Percentiles rank a stretch among this genome's conserved stretches.
phyloP scores from a whole-genome alignment of 441 rosid species.

The Erodium texanum region DNA sequence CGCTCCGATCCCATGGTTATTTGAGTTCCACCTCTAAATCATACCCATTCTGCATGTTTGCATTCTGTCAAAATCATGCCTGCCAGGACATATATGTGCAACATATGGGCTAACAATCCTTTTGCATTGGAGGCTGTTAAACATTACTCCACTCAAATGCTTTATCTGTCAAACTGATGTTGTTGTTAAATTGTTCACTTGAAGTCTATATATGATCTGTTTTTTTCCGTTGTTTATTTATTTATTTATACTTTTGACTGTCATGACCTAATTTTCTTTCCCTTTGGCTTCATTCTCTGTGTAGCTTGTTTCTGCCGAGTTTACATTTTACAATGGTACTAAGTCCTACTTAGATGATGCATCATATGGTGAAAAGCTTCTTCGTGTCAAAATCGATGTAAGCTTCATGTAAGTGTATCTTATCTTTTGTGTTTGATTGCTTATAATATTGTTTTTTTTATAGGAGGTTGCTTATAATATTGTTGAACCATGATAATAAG shows the following conservation, averaged over 20 bases:
- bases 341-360: conserved; percentile 84
- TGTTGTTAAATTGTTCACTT: background rate
- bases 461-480: no score
- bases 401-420: conserved; percentile 77
- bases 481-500: no score
- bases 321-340: conserved; percentile 91
- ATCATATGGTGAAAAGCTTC: conserved; percentile 75
- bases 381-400: conserved; percentile 91
- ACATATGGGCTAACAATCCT: no score
- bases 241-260: background rate
- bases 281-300: conserved; percentile 16
- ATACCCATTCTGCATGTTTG: no score
- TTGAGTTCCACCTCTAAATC: no score
- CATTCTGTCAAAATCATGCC: no score
- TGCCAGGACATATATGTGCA: no score
- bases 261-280: conserved; percentile 5
- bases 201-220: background rate
- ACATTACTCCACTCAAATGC: no score
- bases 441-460: background rate
- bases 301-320: conserved; percentile 92
- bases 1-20: no score
- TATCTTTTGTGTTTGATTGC: background rate
- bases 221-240: conserved; percentile 14
- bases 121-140: no score
- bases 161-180: no score